Conservation (phyloP, 2,329 filamentous ascomycete genomes). For the Neofusicoccum umdonicola region DNA sequence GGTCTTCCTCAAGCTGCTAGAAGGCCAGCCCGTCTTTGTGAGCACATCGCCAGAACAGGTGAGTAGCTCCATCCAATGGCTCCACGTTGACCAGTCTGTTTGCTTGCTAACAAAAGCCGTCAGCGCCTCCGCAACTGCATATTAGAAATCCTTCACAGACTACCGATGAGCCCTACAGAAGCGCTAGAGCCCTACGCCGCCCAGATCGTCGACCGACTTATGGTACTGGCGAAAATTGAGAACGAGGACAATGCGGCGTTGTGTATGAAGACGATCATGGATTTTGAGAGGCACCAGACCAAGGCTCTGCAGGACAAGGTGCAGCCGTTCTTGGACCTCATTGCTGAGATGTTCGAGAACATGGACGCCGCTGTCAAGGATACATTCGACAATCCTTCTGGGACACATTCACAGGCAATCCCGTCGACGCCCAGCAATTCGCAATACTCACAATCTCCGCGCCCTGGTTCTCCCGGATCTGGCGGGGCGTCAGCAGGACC, state of each 20-base stretch:
- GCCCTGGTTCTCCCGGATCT: constrained; percentile 84
- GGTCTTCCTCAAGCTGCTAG: constrained; percentile 80
- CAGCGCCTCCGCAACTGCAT: constrained; percentile 86
- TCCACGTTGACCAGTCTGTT: too few relatives aligned
- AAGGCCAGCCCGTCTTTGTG: constrained; percentile 84
- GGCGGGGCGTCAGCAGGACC: constrained; percentile 68
- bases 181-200: constrained; percentile 83
- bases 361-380: constrained; percentile 95
- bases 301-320: constrained; percentile 80
- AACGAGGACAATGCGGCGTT: constrained; percentile 99
- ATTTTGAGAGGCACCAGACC: constrained; percentile 88
- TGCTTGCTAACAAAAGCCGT: constrained; percentile 39
- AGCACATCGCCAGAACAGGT: constrained; percentile 89
- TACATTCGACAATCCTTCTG: constrained; percentile 74
- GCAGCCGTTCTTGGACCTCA: constrained; percentile 84
- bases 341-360: constrained; percentile 92
- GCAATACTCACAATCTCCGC: constrained; percentile 78
- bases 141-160: constrained; percentile 88
- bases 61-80: constrained; percentile 28
- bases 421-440: constrained; percentile 63
- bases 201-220: constrained; percentile 85
- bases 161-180: constrained; percentile 73
- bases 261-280: constrained; percentile 97
- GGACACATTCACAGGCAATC: constrained; percentile 46
- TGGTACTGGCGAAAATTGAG: constrained; percentile 82